Evolutionary conservation across 768 basidiomycete species (phyloP), one percentile per base, ranked within the genome.

Genomic region (Myochromella boudieri): DNA sequence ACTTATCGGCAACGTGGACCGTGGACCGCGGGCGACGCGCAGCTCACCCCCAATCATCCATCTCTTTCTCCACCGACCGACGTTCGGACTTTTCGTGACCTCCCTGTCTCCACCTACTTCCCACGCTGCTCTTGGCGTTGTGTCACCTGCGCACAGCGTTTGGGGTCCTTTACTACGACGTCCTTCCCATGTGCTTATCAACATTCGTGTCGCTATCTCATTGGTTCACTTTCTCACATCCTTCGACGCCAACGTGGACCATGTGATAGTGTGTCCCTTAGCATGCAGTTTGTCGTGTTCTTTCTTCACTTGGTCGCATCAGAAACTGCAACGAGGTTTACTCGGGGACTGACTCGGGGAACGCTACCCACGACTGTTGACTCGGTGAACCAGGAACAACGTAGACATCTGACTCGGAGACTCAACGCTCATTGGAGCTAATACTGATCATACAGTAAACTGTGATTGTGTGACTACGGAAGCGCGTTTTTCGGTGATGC

Each of bases 321-420:
- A 18, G 17, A 4, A 25, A n/a, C 44, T 20, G 37, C 44, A 28
- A 36, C 37, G 33, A 37, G 9, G 10, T 41, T 41, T 41, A 41
- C 39, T 41, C 39, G 39, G 39, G 39, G 39, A 41, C 36, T 46
- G 44, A 46, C 44, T 46, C 44, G 44, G 44, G 44, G 37, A 46
- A 46, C 8, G 27, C n/a, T 36, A 31, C 11, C 29, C 44, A 38
- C 24, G 27, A n/a, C 36, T 46, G 44, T 46, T 46, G 43, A 44
- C 43, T 44, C 43, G 43, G 43, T 32, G 43, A 44, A 44, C 12
- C 24, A 39, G 38, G 38, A 14, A 4, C 24, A 15, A 4, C 4
- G 3, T 15, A 17, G 24, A 39, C 27, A 10, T 39, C 26, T 42
- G 41, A 31, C 41, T 31, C 41, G 41, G 41, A 29, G 26, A 42